Base-by-base conservation (phyloP, 768 basidiomycete genomes). In the Mycena galopus region DNA sequence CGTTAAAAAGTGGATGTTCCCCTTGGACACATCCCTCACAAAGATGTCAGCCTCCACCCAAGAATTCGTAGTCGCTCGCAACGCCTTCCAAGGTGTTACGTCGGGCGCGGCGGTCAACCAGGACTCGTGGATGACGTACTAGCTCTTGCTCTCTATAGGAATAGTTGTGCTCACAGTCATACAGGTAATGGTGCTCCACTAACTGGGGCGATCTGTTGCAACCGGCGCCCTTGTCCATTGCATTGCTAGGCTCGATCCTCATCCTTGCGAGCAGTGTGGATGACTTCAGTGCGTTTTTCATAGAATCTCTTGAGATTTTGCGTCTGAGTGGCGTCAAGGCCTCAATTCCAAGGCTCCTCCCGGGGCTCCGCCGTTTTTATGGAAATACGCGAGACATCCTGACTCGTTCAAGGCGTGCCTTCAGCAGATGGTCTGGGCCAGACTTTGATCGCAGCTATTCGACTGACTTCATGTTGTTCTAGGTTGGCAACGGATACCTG, bases 201-300 rank as follows among this genome's bases (percentile, higher is more conserved):
- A 62, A 47, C 29, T 62, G 61, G 61, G 61, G 61, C 29, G 61
- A 62, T 47, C 29, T 62, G 12, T 30, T 62, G 4, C 61, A 62
- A 32, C 61, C 61, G 2, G 61, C 61, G 27, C 61, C 61, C 39
- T 23, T 62, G 61, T 50, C 61, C 30, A 62, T 62, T 12, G 19
- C 61, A 1, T 50, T 62, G 61, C 61, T 62, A 10, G 61, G 61
- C 2, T 47, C 42, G 4, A 62, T 62, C 44, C 61, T 62, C 8
- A 30, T 62, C n/a, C 32, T 62, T 14, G 42, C 61, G 27, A 62
- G 61, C 44, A 62, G 61, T 21, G 39, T 44, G 10, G 30, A 50
- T 16, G 61, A 62, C 44, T 62, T 62, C 30, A 62, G 61, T 62
- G 17, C 3, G 61, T 11, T 4, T 50, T 62, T 19, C 6, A 29